phyloP scores from a whole-genome alignment of 1,284 basidiomycete genomes.

The Austroboletus novae-zelandiae region DNA sequence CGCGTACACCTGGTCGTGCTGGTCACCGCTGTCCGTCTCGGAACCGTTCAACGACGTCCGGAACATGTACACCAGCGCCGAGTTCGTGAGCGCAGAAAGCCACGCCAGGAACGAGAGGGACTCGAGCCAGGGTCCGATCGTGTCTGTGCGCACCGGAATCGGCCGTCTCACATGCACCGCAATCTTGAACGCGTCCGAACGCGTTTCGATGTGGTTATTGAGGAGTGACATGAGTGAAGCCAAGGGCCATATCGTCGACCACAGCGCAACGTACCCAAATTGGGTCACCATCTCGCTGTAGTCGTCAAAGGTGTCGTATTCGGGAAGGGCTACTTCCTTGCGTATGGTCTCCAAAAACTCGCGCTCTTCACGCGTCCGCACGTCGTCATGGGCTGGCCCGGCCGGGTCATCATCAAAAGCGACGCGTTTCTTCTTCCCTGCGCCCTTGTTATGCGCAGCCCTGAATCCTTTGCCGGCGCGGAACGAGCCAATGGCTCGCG shows the following conservation, averaged over 20 bases:
- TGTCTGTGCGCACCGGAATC: constrained; percentile 82
- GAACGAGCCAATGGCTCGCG: constrained; percentile 60
- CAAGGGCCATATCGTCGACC: constrained; percentile 94
- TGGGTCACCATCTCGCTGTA: constrained; percentile 96
- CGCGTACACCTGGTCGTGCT: constrained; percentile 25
- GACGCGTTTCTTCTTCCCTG: constrained; percentile 61
- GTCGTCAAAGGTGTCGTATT: constrained; percentile 80
- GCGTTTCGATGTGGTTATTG: constrained; percentile 90
- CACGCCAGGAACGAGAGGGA: constrained; percentile 85
- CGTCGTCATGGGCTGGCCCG: constrained; percentile 41
- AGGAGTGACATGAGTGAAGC: constrained; percentile 81
- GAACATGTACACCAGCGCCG: constrained; percentile 86
- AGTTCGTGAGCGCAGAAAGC: constrained; percentile 83
- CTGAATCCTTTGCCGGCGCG: constrained; percentile 37
- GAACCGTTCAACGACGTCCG: constrained; percentile 37
- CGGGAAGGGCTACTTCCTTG: constrained; percentile 76
- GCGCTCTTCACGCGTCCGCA: constrained; percentile 59
- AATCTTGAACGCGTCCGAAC: constrained; percentile 96
- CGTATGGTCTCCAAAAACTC: constrained; percentile 77
- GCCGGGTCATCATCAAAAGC: constrained; percentile 65
- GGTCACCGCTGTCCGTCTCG: not conserved
- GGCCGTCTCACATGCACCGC: constrained; percentile 83
- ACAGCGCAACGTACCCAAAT: constrained; percentile 90
- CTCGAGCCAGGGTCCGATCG: constrained; percentile 94
- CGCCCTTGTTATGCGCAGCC: constrained; percentile 30